Conservation (phyloP, 441 rosid species). For the Omphalea diandra region DNA sequence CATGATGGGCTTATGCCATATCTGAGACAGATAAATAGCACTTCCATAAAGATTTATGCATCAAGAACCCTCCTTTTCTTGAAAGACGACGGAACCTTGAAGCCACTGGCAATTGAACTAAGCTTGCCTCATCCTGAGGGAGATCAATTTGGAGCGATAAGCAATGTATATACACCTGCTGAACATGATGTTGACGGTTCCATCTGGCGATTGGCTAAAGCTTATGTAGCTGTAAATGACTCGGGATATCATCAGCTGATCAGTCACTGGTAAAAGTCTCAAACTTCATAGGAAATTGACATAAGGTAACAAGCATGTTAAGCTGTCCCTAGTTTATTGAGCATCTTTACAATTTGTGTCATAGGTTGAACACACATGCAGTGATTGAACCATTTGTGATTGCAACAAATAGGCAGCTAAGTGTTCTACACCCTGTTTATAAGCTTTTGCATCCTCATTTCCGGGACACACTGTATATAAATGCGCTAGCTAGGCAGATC, state of each 20-base stretch:
- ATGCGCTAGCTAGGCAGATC: slow-evolving; percentile 69
- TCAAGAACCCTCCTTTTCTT: slow-evolving; percentile 60
- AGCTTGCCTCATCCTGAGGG: slow-evolving; percentile 63
- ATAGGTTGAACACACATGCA: slow-evolving; percentile 66
- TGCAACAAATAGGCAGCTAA: slow-evolving; percentile 74
- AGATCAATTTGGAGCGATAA: slow-evolving; percentile 49
- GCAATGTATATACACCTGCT: slow-evolving; percentile 64
- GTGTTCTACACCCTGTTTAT: slow-evolving; percentile 71
- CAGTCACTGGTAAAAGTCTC: slow-evolving; percentile 55
- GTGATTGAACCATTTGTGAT: slow-evolving; percentile 73
- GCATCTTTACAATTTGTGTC: background rate
- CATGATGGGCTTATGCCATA: slow-evolving; percentile 64
- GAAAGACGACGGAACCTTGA: slow-evolving; percentile 55
- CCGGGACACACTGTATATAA: slow-evolving; percentile 82
- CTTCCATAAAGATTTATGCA: slow-evolving; percentile 48
- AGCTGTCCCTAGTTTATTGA: background rate
- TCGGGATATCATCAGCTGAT: slow-evolving; percentile 74
- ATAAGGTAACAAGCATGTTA: background rate
- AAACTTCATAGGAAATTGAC: background rate
- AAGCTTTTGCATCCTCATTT: slow-evolving; percentile 83
- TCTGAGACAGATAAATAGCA: slow-evolving; percentile 51
- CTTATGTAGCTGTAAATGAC: slow-evolving; percentile 70
- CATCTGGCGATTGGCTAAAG: slow-evolving; percentile 76
- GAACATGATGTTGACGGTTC: slow-evolving; percentile 48
- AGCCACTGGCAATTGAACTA: slow-evolving; percentile 63